These are phyloP conservation scores for Heterobasidion occidentale DNA, from an alignment of 1,284 basidiomycete species.

Conservation along the genomic window DNA sequence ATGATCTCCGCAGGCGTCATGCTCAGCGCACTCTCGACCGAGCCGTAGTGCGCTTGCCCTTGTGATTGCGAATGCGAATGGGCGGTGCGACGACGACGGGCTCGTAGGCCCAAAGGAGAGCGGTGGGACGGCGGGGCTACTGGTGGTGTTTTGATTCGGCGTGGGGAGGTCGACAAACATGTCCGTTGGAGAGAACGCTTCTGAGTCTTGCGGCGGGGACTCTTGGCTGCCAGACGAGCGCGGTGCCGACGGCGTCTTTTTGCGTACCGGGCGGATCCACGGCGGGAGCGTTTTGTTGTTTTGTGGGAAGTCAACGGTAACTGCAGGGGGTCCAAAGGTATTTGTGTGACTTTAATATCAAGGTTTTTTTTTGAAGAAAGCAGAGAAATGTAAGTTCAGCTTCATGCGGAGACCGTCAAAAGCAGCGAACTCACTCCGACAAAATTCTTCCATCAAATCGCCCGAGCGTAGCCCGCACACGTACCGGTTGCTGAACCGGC, in stretches of 20 bases:
- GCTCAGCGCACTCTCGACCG: conserved; percentile 10
- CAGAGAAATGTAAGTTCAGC: not conserved
- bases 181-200: conserved; percentile 54
- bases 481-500: conserved; percentile 75
- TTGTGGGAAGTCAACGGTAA: conserved; percentile 44
- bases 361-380: not conserved
- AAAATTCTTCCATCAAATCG: conserved; percentile 89
- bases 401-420: not conserved
- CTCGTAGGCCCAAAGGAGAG: not conserved
- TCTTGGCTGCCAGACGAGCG: conserved; percentile 34
- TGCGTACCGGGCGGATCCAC: conserved; percentile 82
- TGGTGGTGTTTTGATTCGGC: not conserved
- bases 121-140: not conserved
- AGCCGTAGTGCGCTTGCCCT: not conserved
- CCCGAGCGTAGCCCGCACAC: conserved; percentile 83
- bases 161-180: conserved; percentile 30
- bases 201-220: conserved; percentile 49
- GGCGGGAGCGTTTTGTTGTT: conserved; percentile 52
- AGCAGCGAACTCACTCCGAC: conserved; percentile 56
- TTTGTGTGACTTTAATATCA: conserved; percentile 62
- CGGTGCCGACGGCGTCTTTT: conserved; percentile 48
- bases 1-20: conserved; percentile 26
- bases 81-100: not conserved
- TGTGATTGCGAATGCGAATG: not conserved
- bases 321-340: conserved; percentile 63